Percentiles rank a stretch among this genome's conserved stretches.
Conservation (phyloP, 495 filamentous ascomycete genomes). For the Podospora pseudoanserina region DNA sequence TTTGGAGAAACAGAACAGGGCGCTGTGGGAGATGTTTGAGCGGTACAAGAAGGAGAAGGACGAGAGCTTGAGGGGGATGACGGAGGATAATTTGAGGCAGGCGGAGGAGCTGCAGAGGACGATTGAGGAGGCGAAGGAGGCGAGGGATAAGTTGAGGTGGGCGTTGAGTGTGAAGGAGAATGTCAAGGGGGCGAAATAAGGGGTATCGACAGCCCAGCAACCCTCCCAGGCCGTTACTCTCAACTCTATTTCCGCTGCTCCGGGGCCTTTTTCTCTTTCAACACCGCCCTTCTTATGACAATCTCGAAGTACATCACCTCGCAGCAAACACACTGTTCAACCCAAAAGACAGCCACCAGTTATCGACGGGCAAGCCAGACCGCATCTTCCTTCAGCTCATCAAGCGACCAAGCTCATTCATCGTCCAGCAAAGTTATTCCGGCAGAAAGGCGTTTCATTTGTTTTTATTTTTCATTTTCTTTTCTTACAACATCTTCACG, state of each 20-base stretch:
- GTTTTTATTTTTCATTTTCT: not conserved
- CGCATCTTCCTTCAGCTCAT: not conserved
- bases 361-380: not conserved
- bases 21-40: constrained; percentile 53
- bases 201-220: not conserved
- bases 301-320: not conserved
- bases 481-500: not conserved
- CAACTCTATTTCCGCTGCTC: not conserved
- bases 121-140: constrained; percentile 58
- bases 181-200: constrained; percentile 49
- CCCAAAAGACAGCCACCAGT: not conserved
- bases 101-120: constrained; percentile 53
- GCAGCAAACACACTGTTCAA: not conserved
- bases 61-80: constrained; percentile 52
- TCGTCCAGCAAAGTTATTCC: not conserved
- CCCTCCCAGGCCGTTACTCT: not conserved
- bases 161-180: constrained; percentile 60
- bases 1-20: constrained; percentile 57
- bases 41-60: constrained; percentile 64
- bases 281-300: not conserved
- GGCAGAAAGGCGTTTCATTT: not conserved
- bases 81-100: constrained; percentile 50
- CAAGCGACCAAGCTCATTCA: not conserved
- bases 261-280: not conserved
- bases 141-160: constrained; percentile 66